Percentiles rank a stretch among this genome's conserved stretches.
Evolutionary conservation across 441 rosid genomes (phyloP).

Genomic region (Breynia disticha): DNA sequence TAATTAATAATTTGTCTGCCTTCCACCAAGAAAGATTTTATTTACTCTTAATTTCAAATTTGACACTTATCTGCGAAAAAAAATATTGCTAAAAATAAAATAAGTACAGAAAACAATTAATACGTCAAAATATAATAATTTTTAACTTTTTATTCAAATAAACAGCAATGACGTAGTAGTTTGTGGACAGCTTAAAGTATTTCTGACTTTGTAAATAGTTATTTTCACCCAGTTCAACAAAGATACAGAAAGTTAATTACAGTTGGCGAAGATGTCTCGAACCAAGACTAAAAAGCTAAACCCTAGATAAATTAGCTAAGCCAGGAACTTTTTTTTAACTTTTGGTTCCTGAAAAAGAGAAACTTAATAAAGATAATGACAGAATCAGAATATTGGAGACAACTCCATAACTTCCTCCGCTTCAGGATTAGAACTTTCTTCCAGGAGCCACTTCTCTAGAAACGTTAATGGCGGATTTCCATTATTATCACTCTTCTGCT

Average conservation of each 20-base stretch:
- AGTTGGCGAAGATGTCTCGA: slow-evolving; percentile 27
- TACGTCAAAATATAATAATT: no score
- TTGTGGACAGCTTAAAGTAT: background rate
- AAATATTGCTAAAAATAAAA: no score
- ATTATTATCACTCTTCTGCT: slow-evolving; percentile 19
- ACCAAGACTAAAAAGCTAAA: slow-evolving; percentile 16
- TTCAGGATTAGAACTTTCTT: slow-evolving; percentile 54
- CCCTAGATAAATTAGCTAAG: slow-evolving; percentile 5
- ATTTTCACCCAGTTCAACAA: background rate
- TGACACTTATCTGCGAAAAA: no score
- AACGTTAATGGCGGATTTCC: slow-evolving; percentile 52
- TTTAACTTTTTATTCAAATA: no score
- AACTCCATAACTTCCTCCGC: slow-evolving; percentile 68
- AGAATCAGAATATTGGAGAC: slow-evolving; percentile 48
- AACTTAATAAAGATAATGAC: background rate
- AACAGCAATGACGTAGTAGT: background rate
- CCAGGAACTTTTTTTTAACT: background rate
- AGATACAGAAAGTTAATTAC: slow-evolving; percentile 16
- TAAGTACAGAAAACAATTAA: no score
- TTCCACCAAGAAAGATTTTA: no score
- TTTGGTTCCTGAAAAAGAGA: slow-evolving; percentile 5
- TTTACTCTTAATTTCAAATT: no score
- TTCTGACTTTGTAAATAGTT: background rate
- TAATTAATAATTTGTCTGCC: no score
- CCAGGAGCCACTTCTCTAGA: slow-evolving; percentile 96